Percentiles rank a stretch among this genome's conserved stretches.
Conservation (phyloP, 2,329 filamentous ascomycete species). For the Exophiala sp. region DNA sequence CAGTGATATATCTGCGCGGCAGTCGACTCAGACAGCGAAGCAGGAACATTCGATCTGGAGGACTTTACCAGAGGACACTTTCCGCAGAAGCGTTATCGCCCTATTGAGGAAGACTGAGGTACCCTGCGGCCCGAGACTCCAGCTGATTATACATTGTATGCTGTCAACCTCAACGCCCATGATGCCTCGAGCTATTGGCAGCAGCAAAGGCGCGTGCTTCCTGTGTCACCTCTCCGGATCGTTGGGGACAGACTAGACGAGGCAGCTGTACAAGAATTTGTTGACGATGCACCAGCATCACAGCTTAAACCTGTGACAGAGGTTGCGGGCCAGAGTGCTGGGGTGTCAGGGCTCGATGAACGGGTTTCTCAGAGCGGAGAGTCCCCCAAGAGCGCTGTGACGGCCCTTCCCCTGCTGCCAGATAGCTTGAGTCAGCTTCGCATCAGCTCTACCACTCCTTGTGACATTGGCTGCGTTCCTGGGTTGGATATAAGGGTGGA, state of each 20-base stretch:
- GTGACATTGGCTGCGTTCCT: too few species aligned
- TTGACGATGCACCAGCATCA: too few species aligned
- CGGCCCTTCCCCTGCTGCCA: too few species aligned
- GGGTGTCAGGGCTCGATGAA: too few species aligned
- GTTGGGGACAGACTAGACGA: too few species aligned
- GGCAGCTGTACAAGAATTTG: too few species aligned
- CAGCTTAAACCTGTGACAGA: too few species aligned
- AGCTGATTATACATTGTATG: conserved; percentile 26
- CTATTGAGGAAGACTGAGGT: conserved; percentile 21
- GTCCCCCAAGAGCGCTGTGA: too few species aligned
- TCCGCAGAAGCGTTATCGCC: conserved; percentile 23
- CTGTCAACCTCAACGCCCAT: conserved; percentile 1
- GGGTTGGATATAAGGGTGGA: background rate
- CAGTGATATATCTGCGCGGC: background rate
- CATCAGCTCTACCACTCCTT: too few species aligned
- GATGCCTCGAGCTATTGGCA: conserved; percentile 22
- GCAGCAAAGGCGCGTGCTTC: conserved; percentile 29
- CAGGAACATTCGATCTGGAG: conserved; percentile 26
- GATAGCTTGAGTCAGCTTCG: too few species aligned
- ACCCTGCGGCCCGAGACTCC: conserved; percentile 13
- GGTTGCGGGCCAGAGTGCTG: too few species aligned
- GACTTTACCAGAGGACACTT: conserved; percentile 17
- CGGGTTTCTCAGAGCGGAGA: too few species aligned
- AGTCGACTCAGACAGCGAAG: conserved; percentile 17
- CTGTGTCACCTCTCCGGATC: conserved; percentile 23